Evolutionary conservation across 1,139 yeast species (phyloP).

Genomic region (Debaryomyces coudertii): DNA sequence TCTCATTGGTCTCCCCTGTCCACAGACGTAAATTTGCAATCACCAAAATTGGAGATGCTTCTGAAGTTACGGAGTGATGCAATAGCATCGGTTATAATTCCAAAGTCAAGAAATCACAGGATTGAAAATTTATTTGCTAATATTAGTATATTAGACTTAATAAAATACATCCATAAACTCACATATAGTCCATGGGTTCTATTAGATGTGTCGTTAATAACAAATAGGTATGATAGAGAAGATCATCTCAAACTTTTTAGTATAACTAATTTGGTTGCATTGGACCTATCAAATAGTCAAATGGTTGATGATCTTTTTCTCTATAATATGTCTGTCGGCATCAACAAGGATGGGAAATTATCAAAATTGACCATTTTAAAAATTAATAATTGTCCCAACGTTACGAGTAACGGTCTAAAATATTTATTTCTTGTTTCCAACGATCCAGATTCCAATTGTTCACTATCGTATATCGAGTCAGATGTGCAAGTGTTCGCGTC

Average conservation of each 20-base stretch:
- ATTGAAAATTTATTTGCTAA: constrained; percentile 41
- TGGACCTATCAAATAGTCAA: constrained; percentile 34
- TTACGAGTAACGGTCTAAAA: constrained; percentile 25
- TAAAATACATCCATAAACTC: constrained; percentile 20
- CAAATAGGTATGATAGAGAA: constrained; percentile 20
- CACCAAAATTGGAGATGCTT: background rate
- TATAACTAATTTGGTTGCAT: constrained; percentile 32
- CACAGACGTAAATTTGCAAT: background rate
- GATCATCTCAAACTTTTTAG: constrained; percentile 34
- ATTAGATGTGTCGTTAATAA: constrained; percentile 21
- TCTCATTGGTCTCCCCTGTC: constrained; percentile 24
- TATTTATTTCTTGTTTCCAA: constrained; percentile 20
- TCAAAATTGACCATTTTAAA: constrained; percentile 28
- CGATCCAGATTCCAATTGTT: constrained; percentile 11
- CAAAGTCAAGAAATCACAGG: constrained; percentile 27
- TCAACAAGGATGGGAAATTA: constrained; percentile 27
- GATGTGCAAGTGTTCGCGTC: constrained; percentile 18
- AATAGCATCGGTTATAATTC: constrained; percentile 14
- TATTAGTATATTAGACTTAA: constrained; percentile 25
- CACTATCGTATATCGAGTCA: constrained; percentile 32
- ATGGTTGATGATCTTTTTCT: constrained; percentile 37
- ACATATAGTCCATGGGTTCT: constrained; percentile 22
- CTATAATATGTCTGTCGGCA: constrained; percentile 27
- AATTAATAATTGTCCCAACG: constrained; percentile 29
- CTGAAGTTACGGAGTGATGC: constrained; percentile 10